Percentiles rank a stretch among this genome's conserved stretches.
These are phyloP conservation scores for Cladophialophora bantiana DNA, from an alignment of 2,329 filamentous ascomycete species.

Conservation along the genomic window DNA sequence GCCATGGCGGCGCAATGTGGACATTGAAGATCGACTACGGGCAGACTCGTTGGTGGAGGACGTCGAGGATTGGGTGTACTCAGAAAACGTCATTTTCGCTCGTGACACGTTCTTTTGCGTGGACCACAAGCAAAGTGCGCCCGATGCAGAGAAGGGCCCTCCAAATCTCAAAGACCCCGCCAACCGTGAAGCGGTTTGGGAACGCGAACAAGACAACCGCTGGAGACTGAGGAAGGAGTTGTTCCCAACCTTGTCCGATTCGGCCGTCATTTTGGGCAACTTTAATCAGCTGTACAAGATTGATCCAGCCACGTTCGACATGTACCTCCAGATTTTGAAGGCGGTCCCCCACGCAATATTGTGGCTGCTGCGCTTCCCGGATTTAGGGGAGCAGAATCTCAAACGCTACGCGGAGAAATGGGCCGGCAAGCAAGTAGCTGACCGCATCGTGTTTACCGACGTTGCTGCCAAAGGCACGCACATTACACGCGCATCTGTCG, in stretches of 20 bases:
- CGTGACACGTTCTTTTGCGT: constrained; percentile 98
- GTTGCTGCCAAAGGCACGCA: constrained; percentile 94
- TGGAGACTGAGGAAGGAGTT: constrained; percentile 94
- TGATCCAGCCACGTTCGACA: constrained; percentile 93
- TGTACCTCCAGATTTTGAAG: constrained; percentile 90
- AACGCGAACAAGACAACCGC: constrained; percentile 78
- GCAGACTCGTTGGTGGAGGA: constrained; percentile 72
- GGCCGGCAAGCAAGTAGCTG: constrained; percentile 85
- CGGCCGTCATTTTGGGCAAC: constrained; percentile 90
- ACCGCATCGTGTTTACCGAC: constrained; percentile 90
- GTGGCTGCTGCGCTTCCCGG: constrained; percentile 96
- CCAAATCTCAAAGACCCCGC: constrained; percentile 43
- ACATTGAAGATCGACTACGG: constrained; percentile 70
- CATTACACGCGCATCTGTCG: constrained; percentile 87
- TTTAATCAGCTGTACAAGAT: constrained; percentile 99
- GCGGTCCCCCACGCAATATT: constrained; percentile 85
- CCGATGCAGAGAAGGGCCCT: constrained; percentile 59
- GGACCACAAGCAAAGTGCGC: constrained; percentile 90
- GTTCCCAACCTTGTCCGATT: constrained; percentile 81
- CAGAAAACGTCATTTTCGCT: constrained; percentile 95
- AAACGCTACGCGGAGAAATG: constrained; percentile 79
- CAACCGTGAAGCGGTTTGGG: constrained; percentile 76
- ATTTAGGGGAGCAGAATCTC: constrained; percentile 86
- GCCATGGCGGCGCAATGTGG: constrained; percentile 76
- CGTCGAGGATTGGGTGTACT: constrained; percentile 86